Percentiles rank a stretch among this genome's conserved stretches.
These are phyloP conservation scores for Eimeria tenella DNA, from an alignment of 169 alveolate genomes.

Conservation along the genomic window DNA sequence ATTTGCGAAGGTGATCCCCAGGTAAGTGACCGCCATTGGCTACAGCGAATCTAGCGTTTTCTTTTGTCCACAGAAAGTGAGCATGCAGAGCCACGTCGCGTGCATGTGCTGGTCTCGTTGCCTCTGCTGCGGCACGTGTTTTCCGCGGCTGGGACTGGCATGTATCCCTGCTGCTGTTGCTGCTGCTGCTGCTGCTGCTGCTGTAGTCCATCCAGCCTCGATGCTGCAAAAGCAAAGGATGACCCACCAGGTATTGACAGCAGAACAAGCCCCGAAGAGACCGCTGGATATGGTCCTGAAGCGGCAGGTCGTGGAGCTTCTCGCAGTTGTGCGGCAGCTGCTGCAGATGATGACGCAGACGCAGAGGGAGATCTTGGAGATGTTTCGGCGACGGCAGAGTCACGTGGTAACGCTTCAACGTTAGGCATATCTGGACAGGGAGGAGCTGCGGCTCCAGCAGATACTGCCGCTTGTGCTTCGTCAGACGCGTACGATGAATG, in stretches of 20 bases:
- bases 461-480: background rate
- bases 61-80: too few relatives aligned
- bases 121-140: slow-evolving; percentile 16
- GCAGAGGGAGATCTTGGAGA: background rate
- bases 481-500: background rate
- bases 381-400: background rate
- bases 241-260: background rate
- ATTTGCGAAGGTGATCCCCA: slow-evolving; percentile 4
- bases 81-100: too few relatives aligned
- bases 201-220: background rate
- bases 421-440: background rate
- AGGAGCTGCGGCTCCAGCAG: background rate
- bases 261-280: background rate
- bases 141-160: background rate
- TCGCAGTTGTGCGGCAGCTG: background rate
- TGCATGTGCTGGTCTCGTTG: background rate
- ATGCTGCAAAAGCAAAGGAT: background rate
- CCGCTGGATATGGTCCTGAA: background rate
- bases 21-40: background rate
- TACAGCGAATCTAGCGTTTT: too few relatives aligned
- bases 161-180: background rate
- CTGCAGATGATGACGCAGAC: background rate
- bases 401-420: background rate
- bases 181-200: slow-evolving; percentile 10
- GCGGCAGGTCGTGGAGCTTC: background rate